Evolutionary conservation across 2,329 filamentous ascomycete species (phyloP).

Genomic region (Beauveria scarabaeidicola): DNA sequence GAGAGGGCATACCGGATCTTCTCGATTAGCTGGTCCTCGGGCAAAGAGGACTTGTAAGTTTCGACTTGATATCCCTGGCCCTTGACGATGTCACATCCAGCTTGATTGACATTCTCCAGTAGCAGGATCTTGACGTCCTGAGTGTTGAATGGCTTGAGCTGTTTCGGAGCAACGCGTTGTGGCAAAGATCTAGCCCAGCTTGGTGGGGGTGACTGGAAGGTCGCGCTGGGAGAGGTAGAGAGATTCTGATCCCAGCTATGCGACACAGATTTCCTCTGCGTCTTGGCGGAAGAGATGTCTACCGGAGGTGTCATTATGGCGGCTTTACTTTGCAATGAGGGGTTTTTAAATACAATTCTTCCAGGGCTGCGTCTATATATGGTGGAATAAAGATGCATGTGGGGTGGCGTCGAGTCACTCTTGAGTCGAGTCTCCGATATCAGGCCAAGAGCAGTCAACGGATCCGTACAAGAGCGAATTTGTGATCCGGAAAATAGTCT

Average conservation of each 20-base stretch:
- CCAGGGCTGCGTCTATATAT: slow-evolving; percentile 6
- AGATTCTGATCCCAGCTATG: slow-evolving; percentile 51
- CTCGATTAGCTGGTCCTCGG: slow-evolving; percentile 89
- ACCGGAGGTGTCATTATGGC: slow-evolving; percentile 36
- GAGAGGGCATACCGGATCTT: slow-evolving; percentile 70
- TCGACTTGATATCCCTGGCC: slow-evolving; percentile 95
- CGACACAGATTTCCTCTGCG: slow-evolving; percentile 34
- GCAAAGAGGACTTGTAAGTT: slow-evolving; percentile 75
- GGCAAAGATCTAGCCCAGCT: slow-evolving; percentile 45
- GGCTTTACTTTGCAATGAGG: neutral
- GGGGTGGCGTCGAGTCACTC: neutral
- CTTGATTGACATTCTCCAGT: slow-evolving; percentile 91
- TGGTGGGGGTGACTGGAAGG: slow-evolving; percentile 65
- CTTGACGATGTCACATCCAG: slow-evolving; percentile 72
- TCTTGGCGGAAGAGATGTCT: slow-evolving; percentile 36
- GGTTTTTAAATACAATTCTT: neutral
- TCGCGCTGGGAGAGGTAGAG: slow-evolving; percentile 65
- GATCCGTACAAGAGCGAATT: neutral
- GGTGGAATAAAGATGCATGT: slow-evolving; percentile 7
- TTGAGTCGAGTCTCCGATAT: neutral
- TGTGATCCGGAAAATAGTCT: slow-evolving; percentile 7
- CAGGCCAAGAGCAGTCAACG: neutral
- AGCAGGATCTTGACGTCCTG: slow-evolving; percentile 94
- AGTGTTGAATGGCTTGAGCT: slow-evolving; percentile 89
- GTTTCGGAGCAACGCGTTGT: slow-evolving; percentile 48